These are phyloP conservation scores for Aureobasidium namibiae DNA, from an alignment of 2,329 filamentous ascomycete genomes.

Conservation along the genomic window DNA sequence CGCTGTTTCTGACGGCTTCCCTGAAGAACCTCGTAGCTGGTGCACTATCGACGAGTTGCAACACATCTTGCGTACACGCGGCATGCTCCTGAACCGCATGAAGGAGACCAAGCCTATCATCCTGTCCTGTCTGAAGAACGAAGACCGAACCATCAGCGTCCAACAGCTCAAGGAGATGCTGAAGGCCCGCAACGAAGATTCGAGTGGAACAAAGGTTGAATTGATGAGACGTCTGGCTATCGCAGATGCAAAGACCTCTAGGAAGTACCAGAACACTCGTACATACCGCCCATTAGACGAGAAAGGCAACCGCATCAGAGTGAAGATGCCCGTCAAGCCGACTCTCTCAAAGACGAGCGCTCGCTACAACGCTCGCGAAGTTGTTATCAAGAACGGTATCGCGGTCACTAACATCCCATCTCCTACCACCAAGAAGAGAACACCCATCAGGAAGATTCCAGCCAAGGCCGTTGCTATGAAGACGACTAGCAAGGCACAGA, in stretches of 20 bases:
- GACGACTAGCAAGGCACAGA: neutral
- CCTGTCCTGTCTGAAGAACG: conserved; percentile 13
- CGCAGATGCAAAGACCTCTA: conserved; percentile 19
- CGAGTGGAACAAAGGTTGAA: conserved; percentile 19
- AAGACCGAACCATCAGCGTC: conserved; percentile 21
- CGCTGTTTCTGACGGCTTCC: conserved; percentile 11
- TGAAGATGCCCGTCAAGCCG: neutral
- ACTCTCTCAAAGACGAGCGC: neutral
- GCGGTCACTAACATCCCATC: neutral
- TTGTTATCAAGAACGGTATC: neutral
- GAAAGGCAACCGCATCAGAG: neutral
- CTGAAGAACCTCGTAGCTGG: conserved; percentile 13
- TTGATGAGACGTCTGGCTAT: conserved; percentile 21
- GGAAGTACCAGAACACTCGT: neutral
- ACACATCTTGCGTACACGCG: conserved; percentile 12
- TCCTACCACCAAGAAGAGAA: neutral
- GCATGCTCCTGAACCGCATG: conserved; percentile 16
- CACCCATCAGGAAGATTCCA: neutral
- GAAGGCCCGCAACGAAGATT: conserved; percentile 19
- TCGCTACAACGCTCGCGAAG: conserved; percentile 5
- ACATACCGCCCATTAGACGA: neutral
- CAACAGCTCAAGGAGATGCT: conserved; percentile 22
- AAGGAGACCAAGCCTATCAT: conserved; percentile 16
- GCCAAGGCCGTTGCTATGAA: neutral
- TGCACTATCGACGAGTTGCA: conserved; percentile 15